Conservation (phyloP, 2,329 filamentous ascomycete species). For the Calonectria multiphialidica region DNA sequence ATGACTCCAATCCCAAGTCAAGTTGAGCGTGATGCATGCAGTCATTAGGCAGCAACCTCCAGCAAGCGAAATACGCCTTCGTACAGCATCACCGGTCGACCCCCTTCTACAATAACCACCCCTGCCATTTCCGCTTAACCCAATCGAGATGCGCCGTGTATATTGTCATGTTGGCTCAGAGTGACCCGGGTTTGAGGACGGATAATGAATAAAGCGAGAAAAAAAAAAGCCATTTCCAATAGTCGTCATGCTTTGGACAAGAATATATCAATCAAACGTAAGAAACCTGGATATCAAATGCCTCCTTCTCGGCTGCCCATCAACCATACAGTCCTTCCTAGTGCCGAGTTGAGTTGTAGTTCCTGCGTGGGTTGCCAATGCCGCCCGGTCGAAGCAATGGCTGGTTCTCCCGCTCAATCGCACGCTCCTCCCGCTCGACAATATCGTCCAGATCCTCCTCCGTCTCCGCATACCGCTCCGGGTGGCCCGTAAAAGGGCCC, state of each 20-base stretch:
- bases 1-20: slow-evolving; percentile 16
- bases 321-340: slow-evolving; percentile 27
- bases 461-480: slow-evolving; percentile 64
- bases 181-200: neutral
- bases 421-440: slow-evolving; percentile 63
- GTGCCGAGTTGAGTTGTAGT: slow-evolving; percentile 50
- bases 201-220: neutral
- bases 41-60: slow-evolving; percentile 11
- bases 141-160: neutral
- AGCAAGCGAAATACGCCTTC: neutral
- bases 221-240: neutral
- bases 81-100: neutral
- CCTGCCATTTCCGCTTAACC: neutral
- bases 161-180: neutral
- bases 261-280: slow-evolving; percentile 6
- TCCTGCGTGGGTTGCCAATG: slow-evolving; percentile 59
- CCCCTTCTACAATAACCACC: neutral
- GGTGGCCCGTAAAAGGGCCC: slow-evolving; percentile 64
- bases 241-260: slow-evolving; percentile 6
- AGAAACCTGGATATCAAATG: slow-evolving; percentile 35
- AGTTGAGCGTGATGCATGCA: neutral
- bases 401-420: slow-evolving; percentile 63
- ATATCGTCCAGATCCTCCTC: slow-evolving; percentile 65
- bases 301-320: neutral
- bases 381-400: slow-evolving; percentile 63